These are phyloP conservation scores for Pichia ethanolica DNA, from an alignment of 805 yeast genomes.

Conservation along the genomic window DNA sequence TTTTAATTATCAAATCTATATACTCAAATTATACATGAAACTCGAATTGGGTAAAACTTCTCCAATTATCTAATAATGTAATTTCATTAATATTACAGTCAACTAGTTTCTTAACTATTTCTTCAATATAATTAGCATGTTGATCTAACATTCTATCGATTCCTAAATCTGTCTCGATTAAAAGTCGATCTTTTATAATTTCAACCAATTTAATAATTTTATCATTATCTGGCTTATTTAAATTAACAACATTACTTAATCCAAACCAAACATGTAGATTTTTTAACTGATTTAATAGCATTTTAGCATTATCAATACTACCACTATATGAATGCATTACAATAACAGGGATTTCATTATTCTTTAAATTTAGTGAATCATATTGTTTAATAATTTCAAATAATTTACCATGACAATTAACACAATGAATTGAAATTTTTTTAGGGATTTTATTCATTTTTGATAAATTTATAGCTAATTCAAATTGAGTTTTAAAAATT, in stretches of 20 bases:
- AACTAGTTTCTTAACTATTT: not conserved
- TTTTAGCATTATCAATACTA: conserved; percentile 56
- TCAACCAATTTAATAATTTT: conserved; percentile 9
- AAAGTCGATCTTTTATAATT: conserved; percentile 24
- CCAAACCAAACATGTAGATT: conserved; percentile 32
- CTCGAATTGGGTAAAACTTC: not conserved
- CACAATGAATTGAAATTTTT: conserved; percentile 64
- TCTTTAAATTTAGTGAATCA: conserved; percentile 1
- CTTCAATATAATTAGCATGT: not conserved
- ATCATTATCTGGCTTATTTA: conserved; percentile 14
- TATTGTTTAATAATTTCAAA: conserved; percentile 34
- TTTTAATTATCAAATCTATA: too few species aligned
- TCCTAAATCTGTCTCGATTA: conserved; percentile 49
- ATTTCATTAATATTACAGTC: not conserved
- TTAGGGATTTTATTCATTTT: conserved; percentile 7
- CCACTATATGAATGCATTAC: conserved; percentile 87
- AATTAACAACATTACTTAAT: conserved; percentile 23
- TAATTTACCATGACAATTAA: conserved; percentile 59
- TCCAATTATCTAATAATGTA: conserved; percentile 1
- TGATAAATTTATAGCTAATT: conserved; percentile 36
- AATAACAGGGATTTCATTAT: conserved; percentile 29
- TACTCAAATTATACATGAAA: too few species aligned
- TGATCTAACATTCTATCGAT: conserved; percentile 18
- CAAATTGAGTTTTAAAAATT: conserved; percentile 44
- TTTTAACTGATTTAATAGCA: conserved; percentile 35